phyloP scores from a whole-genome alignment of 1,284 basidiomycete genomes.

The Moniliophthora roreri region DNA sequence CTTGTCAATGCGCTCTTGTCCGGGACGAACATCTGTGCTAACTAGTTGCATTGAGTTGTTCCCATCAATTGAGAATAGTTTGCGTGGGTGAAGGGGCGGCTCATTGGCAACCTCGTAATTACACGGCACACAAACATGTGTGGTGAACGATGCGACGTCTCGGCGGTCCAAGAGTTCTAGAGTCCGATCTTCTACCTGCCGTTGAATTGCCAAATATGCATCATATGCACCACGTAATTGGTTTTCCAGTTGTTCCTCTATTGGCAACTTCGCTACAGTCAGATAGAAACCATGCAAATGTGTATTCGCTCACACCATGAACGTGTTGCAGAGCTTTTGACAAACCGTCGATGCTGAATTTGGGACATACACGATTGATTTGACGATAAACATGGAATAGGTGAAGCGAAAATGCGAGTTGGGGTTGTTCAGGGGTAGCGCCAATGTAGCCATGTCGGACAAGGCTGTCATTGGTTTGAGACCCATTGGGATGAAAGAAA shows the following conservation, averaged over 20 bases:
- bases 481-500: not conserved
- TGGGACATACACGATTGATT: slow-evolving; percentile 15
- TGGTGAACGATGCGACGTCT: not conserved
- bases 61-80: slow-evolving; percentile 30
- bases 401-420: slow-evolving; percentile 11
- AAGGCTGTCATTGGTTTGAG: slow-evolving; percentile 11
- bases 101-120: not conserved
- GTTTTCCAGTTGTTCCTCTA: not conserved
- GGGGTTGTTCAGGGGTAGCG: slow-evolving; percentile 8
- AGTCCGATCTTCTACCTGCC: not conserved
- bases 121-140: not conserved
- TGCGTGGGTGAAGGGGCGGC: not conserved
- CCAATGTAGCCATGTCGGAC: slow-evolving; percentile 16
- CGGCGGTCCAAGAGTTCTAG: not conserved
- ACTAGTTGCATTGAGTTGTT: slow-evolving; percentile 35
- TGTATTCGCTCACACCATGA: slow-evolving; percentile 8
- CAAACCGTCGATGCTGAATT: slow-evolving; percentile 13
- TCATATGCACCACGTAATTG: not conserved
- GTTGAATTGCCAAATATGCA: not conserved
- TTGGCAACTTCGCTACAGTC: too few species aligned
- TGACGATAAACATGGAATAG: slow-evolving; percentile 14
- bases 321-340: slow-evolving; percentile 11
- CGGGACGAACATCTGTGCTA: slow-evolving; percentile 13
- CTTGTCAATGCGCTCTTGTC: slow-evolving; percentile 20
- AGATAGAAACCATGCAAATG: too few species aligned